These are phyloP conservation scores for Petunia hybrid DNA, from an alignment of 305 asterid genomes.

Conservation along the genomic window DNA sequence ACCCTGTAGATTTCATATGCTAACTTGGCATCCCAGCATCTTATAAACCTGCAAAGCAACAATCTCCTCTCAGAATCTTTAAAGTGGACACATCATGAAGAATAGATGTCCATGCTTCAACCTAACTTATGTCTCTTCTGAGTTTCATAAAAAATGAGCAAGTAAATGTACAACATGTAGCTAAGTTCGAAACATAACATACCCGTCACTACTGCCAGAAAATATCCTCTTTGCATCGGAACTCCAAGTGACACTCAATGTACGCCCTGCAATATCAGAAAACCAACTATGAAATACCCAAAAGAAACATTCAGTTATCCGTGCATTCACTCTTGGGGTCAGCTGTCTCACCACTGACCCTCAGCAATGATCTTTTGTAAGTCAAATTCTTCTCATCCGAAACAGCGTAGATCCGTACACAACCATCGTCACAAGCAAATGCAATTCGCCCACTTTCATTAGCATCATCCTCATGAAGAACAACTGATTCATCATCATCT, in stretches of 20 bases:
- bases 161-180: conserved; percentile 2
- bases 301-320: neutral
- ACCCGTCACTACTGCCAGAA: conserved; percentile 97
- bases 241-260: conserved; percentile 87
- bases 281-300: neutral
- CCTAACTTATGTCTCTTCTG: neutral
- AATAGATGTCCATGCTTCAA: neutral
- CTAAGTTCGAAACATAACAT: conserved; percentile 39
- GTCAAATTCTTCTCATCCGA: conserved; percentile 59
- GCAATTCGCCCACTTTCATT: conserved; percentile 59
- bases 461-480: conserved; percentile 52
- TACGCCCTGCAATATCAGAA: conserved; percentile 58
- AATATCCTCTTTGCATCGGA: conserved; percentile 71
- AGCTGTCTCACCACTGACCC: conserved; percentile 91
- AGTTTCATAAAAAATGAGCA: conserved; percentile 5
- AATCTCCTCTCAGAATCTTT: conserved; percentile 26
- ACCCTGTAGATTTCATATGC: conserved; percentile 81
- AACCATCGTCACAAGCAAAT: conserved; percentile 95
- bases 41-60: conserved; percentile 65
- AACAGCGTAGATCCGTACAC: conserved; percentile 74
- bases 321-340: conserved; percentile 19
- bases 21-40: conserved; percentile 89
- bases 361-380: conserved; percentile 65
- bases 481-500: conserved; percentile 47
- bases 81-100: conserved; percentile 4